phyloP scores from a whole-genome alignment of 306 rosid species.

The Fragaria vesca region DNA sequence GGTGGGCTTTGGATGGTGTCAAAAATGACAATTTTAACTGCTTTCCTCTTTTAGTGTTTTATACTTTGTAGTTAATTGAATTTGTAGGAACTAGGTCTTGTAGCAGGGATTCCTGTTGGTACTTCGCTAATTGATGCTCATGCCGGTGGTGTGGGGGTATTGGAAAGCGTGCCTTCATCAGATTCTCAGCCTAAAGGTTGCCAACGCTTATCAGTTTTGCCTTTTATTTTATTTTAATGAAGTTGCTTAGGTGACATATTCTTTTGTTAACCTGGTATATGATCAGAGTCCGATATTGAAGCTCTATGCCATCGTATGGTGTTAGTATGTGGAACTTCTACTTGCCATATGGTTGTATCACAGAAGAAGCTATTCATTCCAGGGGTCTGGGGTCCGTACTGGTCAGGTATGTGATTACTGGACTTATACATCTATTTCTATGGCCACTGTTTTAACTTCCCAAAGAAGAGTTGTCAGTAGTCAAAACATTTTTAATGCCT shows the following conservation, averaged over 20 bases:
- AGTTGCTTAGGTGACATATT: constrained; percentile 24
- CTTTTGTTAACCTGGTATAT: constrained; percentile 17
- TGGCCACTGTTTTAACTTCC: constrained; percentile 8
- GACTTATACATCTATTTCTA: constrained; percentile 12
- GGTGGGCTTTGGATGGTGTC: constrained; percentile 37
- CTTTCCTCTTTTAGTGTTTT: constrained; percentile 12
- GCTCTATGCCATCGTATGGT: constrained; percentile 72
- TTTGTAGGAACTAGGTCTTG: constrained; percentile 83
- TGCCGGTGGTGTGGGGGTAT: constrained; percentile 96
- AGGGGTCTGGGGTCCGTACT: constrained; percentile 99
- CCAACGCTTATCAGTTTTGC: constrained; percentile 12
- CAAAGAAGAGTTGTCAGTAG: neutral
- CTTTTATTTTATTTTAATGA: constrained; percentile 15
- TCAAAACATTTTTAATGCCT: constrained; percentile 21
- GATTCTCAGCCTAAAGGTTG: constrained; percentile 60
- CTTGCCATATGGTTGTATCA: constrained; percentile 95
- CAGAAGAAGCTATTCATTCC: constrained; percentile 82
- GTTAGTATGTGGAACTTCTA: constrained; percentile 95
- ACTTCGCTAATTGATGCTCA: constrained; percentile 95
- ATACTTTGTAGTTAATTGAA: constrained; percentile 25
- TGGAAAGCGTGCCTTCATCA: constrained; percentile 67
- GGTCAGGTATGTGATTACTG: constrained; percentile 68
- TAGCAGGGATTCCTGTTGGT: constrained; percentile 91
- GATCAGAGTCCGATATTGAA: constrained; percentile 58
- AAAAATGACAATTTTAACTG: constrained; percentile 20